Evolutionary conservation across 2,329 filamentous ascomycete species (phyloP).

Genomic region (Fusarium equiseti): DNA sequence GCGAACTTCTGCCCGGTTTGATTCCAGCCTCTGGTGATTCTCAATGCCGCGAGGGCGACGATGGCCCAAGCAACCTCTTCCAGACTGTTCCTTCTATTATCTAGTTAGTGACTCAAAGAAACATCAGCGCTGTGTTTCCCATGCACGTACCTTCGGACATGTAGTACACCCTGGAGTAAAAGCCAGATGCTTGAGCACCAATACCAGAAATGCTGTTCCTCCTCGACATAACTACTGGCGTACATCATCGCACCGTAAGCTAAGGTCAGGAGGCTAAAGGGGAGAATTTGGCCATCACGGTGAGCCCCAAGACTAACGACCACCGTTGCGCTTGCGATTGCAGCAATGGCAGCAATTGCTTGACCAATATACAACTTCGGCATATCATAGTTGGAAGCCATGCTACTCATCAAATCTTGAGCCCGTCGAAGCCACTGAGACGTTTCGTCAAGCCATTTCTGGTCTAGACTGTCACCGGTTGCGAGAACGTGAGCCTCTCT

Average conservation of each 20-base stretch:
- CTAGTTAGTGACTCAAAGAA: conserved; percentile 13
- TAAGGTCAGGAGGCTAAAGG: conserved; percentile 65
- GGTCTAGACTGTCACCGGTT: conserved; percentile 47
- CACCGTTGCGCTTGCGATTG: conserved; percentile 26
- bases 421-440: conserved; percentile 75
- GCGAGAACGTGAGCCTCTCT: conserved; percentile 43
- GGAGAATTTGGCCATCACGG: conserved; percentile 47
- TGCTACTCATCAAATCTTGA: conserved; percentile 85
- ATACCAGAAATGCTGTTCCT: conserved; percentile 99
- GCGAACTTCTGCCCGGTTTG: conserved; percentile 97
- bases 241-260: conserved; percentile 93
- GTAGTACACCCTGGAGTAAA: conserved; percentile 63
- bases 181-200: conserved; percentile 84
- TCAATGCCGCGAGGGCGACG: conserved; percentile 69
- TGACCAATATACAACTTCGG: conserved; percentile 66
- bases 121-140: too few relatives aligned
- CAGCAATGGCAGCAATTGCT: conserved; percentile 52
- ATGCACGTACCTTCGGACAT: conserved; percentile 56
- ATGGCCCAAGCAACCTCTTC: conserved; percentile 51
- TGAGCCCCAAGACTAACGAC: conserved; percentile 27
- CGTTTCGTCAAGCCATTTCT: conserved; percentile 59
- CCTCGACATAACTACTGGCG: conserved; percentile 96
- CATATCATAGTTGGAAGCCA: conserved; percentile 93
- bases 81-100: conserved; percentile 45
- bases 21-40: conserved; percentile 86